Conservation (phyloP, 2,329 filamentous ascomycete genomes). For the Ceratocystis diversiconidia region DNA sequence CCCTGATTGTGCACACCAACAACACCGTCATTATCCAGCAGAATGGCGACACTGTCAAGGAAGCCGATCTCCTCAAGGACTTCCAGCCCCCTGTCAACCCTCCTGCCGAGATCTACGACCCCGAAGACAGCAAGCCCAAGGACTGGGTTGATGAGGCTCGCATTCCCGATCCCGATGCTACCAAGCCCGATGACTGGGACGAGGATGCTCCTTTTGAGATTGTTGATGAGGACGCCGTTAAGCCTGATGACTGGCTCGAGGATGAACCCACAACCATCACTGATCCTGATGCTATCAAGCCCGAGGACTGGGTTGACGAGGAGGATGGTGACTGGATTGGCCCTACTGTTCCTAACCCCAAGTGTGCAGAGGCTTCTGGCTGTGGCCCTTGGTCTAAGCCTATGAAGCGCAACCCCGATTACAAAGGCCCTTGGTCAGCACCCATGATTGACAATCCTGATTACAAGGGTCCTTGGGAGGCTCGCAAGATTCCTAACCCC, state of each 20-base stretch:
- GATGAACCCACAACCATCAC: conserved; percentile 68
- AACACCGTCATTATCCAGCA: conserved; percentile 89
- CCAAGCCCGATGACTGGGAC: conserved; percentile 97
- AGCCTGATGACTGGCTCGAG: conserved; percentile 93
- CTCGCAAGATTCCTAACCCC: conserved; percentile 93
- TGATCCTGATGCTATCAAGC: conserved; percentile 92
- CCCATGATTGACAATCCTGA: conserved; percentile 90
- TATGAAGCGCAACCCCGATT: conserved; percentile 84
- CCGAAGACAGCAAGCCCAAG: conserved; percentile 83
- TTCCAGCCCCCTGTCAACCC: conserved; percentile 92
- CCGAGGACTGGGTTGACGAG: conserved; percentile 98
- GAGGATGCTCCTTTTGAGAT: conserved; percentile 97
- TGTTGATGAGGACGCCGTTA: conserved; percentile 78
- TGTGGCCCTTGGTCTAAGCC: conserved; percentile 89
- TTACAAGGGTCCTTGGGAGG: conserved; percentile 93
- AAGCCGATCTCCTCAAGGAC: conserved; percentile 84
- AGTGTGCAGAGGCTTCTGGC: conserved; percentile 84
- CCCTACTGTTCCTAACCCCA: conserved; percentile 84
- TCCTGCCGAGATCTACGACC: conserved; percentile 82
- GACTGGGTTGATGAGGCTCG: conserved; percentile 91
- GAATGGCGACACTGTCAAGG: conserved; percentile 77
- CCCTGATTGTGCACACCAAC: conserved; percentile 88
- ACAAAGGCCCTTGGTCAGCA: conserved; percentile 98
- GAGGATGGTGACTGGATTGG: conserved; percentile 96
- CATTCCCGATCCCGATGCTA: conserved; percentile 83